A percentile compares a stretch with the other conserved stretches of the same genome.
Evolutionary conservation across 352 stramenopile genomes (phyloP).

Genomic region (Phytophthora tubulina): DNA sequence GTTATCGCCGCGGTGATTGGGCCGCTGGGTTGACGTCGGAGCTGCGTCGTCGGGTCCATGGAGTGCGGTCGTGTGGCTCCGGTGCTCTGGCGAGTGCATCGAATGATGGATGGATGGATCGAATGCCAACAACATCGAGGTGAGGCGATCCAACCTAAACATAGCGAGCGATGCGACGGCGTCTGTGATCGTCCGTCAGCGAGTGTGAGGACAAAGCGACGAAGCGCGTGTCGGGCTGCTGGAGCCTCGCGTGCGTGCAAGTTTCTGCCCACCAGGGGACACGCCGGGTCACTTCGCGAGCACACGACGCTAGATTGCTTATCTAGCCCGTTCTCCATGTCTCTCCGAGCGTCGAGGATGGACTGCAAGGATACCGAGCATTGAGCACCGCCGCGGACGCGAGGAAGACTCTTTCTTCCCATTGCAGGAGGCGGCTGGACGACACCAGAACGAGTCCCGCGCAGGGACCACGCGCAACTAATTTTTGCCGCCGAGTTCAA

Average conservation of each 20-base stretch:
- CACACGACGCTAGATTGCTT: slow-evolving; percentile 35
- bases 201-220: slow-evolving; percentile 4
- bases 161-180: slow-evolving; percentile 15
- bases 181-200: slow-evolving; percentile 4
- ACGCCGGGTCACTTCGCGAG: slow-evolving; percentile 8
- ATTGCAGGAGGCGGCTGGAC: slow-evolving; percentile 3
- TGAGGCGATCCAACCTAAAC: slow-evolving; percentile 11
- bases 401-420: slow-evolving; percentile 32
- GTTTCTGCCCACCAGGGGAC: slow-evolving; percentile 22
- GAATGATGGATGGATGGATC: not conserved
- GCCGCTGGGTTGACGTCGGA: slow-evolving; percentile 31
- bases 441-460: slow-evolving; percentile 7
- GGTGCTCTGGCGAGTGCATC: slow-evolving; percentile 14
- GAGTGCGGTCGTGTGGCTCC: slow-evolving; percentile 19
- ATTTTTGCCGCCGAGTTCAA: slow-evolving; percentile 25
- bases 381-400: not conserved
- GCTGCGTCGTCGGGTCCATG: slow-evolving; percentile 34
- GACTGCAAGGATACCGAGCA: not conserved
- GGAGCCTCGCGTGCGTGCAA: slow-evolving; percentile 26
- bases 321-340: slow-evolving; percentile 21
- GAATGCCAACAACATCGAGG: not conserved
- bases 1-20: slow-evolving; percentile 24
- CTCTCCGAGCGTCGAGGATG: slow-evolving; percentile 23
- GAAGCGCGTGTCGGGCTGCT: slow-evolving; percentile 10
- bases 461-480: slow-evolving; percentile 20